Evolutionary conservation across 2,329 filamentous ascomycete genomes (phyloP).

Genomic region (Pseudogymnoascus sp.): DNA sequence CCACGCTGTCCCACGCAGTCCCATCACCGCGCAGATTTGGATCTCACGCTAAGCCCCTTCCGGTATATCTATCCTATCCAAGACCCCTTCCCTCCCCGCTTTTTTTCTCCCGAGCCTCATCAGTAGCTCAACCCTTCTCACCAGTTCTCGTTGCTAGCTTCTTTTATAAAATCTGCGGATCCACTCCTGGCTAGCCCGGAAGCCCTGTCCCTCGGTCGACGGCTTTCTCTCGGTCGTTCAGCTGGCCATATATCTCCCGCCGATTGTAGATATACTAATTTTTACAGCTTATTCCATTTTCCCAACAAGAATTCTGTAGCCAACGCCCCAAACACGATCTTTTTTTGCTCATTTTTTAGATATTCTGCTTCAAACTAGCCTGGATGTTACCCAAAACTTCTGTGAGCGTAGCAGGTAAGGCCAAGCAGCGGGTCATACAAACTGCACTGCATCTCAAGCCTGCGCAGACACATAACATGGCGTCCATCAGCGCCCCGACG

Average conservation of each 20-base stretch:
- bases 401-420: conserved; percentile 2
- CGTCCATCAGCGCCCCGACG: conserved; percentile 39
- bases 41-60: neutral
- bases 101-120: conserved; percentile 4
- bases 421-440: conserved; percentile 2
- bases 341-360: neutral
- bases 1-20: neutral
- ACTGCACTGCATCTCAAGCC: conserved; percentile 10
- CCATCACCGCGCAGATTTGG: neutral
- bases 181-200: neutral
- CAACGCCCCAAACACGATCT: neutral
- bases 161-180: neutral
- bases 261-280: conserved; percentile 1
- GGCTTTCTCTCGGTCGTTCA: conserved; percentile 2
- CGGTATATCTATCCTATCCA: neutral
- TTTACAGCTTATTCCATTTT: neutral
- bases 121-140: conserved; percentile 4
- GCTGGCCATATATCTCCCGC: neutral
- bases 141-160: conserved; percentile 6
- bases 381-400: conserved; percentile 10
- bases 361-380: neutral
- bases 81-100: conserved; percentile 2
- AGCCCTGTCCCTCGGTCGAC: conserved; percentile 3
- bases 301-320: neutral
- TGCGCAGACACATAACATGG: conserved; percentile 24